Base-by-base conservation (phyloP, 495 filamentous ascomycete genomes). In the Baudoinia panamericana region DNA sequence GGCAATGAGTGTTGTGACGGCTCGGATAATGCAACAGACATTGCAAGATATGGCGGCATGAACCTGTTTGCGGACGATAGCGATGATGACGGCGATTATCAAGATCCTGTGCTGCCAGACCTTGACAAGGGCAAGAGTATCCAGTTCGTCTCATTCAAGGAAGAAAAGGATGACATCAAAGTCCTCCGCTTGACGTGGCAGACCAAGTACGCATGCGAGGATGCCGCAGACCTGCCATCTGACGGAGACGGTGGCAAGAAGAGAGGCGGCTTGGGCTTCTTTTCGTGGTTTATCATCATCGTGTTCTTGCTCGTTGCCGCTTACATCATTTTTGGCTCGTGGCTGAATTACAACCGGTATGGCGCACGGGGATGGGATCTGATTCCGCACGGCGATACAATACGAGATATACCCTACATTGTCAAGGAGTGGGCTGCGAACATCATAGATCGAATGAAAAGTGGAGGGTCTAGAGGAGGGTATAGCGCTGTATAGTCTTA, bases 321-420 rank as follows among this genome's bases (percentile, higher is more conserved):
- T 16, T 97, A 97, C 61, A 77, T 97, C 48, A 94, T 97, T 59
- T 96, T 96, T 54, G 86, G 86, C 54, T 92, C 86, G 17, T 97
- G 90, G 90, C 77, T 96, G 50, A 96, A 96, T 66, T 96, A 96
- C 70, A 95, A 84, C 67, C 84, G 86, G 42, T 92, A 93, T 58
- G 87, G 86, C 19, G 85, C 85, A 30, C 71, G 90, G 16, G 90
- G 90, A 40, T 95, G 86, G 90, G 90, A 96, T 50, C 71, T 96
- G 10, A 70, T 96, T 9, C 90, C 90, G 0, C 92, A 96, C 58
- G 76, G 82, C 40, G 90, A 97, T 58, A 82, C 83, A 10, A 78
- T 97, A 52, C 75, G 87, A 37, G 90, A 97, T 46, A 53, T 95
- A 3, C 92, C 90, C 6, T 97, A 96, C 55, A 66, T 97, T 28